A percentile compares a stretch with the other conserved stretches of the same genome.
These are phyloP conservation scores for Russula emetica DNA, from an alignment of 768 basidiomycete species.

Conservation along the genomic window DNA sequence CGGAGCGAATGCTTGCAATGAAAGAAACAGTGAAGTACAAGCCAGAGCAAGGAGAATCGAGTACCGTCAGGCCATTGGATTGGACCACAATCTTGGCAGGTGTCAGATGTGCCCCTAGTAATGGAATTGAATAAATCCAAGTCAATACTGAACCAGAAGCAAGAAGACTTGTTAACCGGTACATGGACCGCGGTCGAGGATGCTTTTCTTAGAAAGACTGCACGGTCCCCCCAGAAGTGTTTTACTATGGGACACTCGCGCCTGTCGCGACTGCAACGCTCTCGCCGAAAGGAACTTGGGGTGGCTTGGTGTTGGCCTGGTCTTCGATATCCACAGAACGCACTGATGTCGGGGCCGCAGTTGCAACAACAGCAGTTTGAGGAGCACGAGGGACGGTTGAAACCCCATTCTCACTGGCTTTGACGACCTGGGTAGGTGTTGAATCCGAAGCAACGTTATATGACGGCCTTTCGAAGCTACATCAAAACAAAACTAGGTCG, in stretches of 20 bases:
- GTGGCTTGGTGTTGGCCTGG: constrained; percentile 49
- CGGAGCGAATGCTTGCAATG: constrained; percentile 16
- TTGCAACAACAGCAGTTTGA: constrained; percentile 39
- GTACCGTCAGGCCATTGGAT: constrained; percentile 19
- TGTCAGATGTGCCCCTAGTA: constrained; percentile 26
- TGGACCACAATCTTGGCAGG: constrained; percentile 27
- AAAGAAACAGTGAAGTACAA: constrained; percentile 20
- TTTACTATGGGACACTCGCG: constrained; percentile 34
- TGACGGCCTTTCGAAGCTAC: constrained; percentile 23
- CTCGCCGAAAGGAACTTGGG: constrained; percentile 54
- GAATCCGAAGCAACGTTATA: constrained; percentile 22
- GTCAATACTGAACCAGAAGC: constrained; percentile 26
- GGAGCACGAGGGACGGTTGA: constrained; percentile 31
- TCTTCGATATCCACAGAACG: constrained; percentile 41
- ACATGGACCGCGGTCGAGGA: constrained; percentile 10
- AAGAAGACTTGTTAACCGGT: constrained; percentile 21
- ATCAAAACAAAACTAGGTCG: constrained; percentile 21
- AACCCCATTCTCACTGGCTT: constrained; percentile 23
- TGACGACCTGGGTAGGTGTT: constrained; percentile 6
- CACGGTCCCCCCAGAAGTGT: constrained; percentile 2
- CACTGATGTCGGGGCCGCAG: constrained; percentile 34
- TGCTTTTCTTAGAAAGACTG: constrained; percentile 15
- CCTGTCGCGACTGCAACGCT: constrained; percentile 52
- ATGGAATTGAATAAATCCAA: constrained; percentile 29
- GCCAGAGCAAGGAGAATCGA: constrained; percentile 23